Conservation (phyloP, 176 grass and related monocot species). For the Pontederia crassipes region DNA sequence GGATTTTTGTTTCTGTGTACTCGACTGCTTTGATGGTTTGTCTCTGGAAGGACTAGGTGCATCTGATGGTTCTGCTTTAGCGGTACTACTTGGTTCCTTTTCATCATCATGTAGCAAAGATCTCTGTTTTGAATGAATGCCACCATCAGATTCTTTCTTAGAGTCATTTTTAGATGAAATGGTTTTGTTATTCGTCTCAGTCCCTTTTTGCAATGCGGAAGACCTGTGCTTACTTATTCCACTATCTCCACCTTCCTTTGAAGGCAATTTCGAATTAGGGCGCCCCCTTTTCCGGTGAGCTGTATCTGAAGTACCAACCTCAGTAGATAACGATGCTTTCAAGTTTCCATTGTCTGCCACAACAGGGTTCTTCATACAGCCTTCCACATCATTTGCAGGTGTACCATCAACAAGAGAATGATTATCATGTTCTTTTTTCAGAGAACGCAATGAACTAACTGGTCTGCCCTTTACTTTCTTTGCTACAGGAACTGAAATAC, state of each 20-base stretch:
- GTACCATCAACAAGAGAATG: not conserved
- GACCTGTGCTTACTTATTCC: not conserved
- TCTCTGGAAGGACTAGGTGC: not conserved
- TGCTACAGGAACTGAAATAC: not conserved
- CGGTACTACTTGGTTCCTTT: slow-evolving; percentile 23
- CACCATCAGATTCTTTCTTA: slow-evolving; percentile 23
- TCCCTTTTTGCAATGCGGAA: not conserved
- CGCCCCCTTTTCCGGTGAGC: slow-evolving; percentile 32
- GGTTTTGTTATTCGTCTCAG: not conserved
- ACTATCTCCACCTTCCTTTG: slow-evolving; percentile 26
- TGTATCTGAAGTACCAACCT: slow-evolving; percentile 20
- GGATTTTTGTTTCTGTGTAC: slow-evolving; percentile 24
- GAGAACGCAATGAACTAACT: not conserved
- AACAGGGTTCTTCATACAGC: not conserved
- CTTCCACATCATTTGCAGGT: slow-evolving; percentile 8
- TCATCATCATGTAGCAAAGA: slow-evolving; percentile 20
- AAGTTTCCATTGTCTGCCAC: slow-evolving; percentile 19
- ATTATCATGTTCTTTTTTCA: not conserved
- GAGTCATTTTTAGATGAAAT: slow-evolving; percentile 10
- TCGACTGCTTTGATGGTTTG: slow-evolving; percentile 4
- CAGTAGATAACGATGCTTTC: slow-evolving; percentile 16
- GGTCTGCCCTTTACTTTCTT: not conserved
- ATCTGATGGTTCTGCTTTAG: not conserved
- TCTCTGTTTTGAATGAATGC: slow-evolving; percentile 37
- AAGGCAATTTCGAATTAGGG: slow-evolving; percentile 24